Conservation (phyloP, 2,329 filamentous ascomycete genomes). For the Coniella lustricola region DNA sequence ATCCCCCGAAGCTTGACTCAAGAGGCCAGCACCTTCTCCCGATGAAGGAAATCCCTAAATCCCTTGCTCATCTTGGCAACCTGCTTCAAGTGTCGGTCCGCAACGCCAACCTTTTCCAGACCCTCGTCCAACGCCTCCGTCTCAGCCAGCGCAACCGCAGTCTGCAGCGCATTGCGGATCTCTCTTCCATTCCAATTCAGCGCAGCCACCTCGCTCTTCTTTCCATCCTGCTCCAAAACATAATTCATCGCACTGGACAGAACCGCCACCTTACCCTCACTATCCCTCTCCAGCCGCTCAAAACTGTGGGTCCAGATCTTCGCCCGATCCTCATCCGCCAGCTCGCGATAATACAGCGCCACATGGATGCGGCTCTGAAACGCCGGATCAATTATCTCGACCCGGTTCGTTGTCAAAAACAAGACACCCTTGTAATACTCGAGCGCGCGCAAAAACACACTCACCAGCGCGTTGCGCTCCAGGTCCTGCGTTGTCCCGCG, state of each 20-base stretch:
- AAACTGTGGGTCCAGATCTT: constrained; percentile 40
- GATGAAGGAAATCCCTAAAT: constrained; percentile 29
- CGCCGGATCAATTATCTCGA: constrained; percentile 40
- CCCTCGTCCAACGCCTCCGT: constrained; percentile 31
- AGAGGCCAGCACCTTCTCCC: constrained; percentile 9
- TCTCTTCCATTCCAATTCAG: constrained; percentile 35
- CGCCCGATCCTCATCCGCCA: constrained; percentile 34
- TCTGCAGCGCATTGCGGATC: constrained; percentile 33
- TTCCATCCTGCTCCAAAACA: constrained; percentile 19
- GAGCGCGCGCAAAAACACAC: constrained; percentile 41
- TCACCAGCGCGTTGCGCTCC: constrained; percentile 40
- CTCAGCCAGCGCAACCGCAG: constrained; percentile 37
- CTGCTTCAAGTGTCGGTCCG: constrained; percentile 28
- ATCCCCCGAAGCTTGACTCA: constrained; percentile 6
- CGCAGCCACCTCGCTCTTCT: constrained; percentile 28
- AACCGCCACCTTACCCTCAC: constrained; percentile 30
- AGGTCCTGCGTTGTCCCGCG: constrained; percentile 35
- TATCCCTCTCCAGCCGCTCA: constrained; percentile 37
- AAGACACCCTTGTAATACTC: constrained; percentile 45
- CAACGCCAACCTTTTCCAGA: constrained; percentile 24
- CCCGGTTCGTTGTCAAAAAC: constrained; percentile 45
- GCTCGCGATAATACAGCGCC: constrained; percentile 37
- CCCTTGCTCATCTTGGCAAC: constrained; percentile 33
- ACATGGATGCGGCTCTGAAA: constrained; percentile 44
- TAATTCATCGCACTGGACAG: constrained; percentile 32